Base-by-base conservation (phyloP, 2,329 filamentous ascomycete species). In the Clarireedia homoeocarpa region DNA sequence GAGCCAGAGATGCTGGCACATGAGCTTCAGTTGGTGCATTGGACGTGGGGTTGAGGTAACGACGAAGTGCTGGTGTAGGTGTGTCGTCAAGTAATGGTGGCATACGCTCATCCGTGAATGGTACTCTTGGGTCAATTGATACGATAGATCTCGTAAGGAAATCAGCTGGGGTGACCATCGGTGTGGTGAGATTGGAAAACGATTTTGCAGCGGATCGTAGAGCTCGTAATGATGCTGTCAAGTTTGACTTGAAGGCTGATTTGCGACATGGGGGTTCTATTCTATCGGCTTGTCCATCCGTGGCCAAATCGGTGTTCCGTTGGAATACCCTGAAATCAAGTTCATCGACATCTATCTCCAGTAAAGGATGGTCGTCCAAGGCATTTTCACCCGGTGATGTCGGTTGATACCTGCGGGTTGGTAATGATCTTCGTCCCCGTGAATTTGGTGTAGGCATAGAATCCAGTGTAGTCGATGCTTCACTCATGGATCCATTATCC, bases 91-190 rank as follows among this genome's bases (percentile, higher is more conserved):
- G 73, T 1, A 78, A 75, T 4, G 82, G 82, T 4, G 84, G 84
- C 62, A 83, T 78, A 49, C 82, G 80, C 71, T 87, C 84, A 62
- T 87, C 84, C 6, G 83, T 82, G 65, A 83, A 87, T 1, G 83
- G 83, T 17, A 85, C 81, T 53, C 78, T 76, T 23, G 83, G 81
- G 64, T 86, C 82, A 58, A 86, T 83, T 23, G 83, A 83, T 53
- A 87, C 75, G 63, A 87, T 83, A 36, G 83, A 86, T 59, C 84
- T 76, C 7, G 83, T 85, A 24, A 87, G 74, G 55, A 86, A 80
- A 67, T 86, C 83, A 64, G 86, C 83, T 2, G 83, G 78, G 9
- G 83, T 82, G 42, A 85, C 80, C 26, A 82, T 82, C 1, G 84
- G 76, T 48, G 84, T 77, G 60, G 83, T 84, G 60, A 86, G 77